Percentiles rank a stretch among this genome's conserved stretches.
Evolutionary conservation across 2,329 filamentous ascomycete genomes (phyloP).

Genomic region (Ramularia endophylla): DNA sequence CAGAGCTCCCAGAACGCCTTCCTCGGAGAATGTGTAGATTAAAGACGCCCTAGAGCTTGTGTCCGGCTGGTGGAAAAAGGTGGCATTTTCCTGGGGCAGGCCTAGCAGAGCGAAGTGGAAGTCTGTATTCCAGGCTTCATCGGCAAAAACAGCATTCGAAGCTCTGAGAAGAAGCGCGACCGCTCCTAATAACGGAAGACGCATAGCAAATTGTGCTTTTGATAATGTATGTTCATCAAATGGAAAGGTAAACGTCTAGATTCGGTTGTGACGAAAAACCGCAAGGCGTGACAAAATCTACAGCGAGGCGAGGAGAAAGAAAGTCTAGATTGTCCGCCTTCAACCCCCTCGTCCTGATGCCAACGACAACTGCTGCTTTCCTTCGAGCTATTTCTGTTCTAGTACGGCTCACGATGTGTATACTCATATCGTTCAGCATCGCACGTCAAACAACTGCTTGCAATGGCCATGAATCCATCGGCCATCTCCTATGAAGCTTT

Average conservation of each 20-base stretch:
- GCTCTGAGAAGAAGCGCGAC: slow-evolving; percentile 43
- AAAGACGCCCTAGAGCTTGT: slow-evolving; percentile 78
- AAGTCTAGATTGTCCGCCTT: no score
- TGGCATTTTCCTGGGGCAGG: slow-evolving; percentile 71
- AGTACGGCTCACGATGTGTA: no score
- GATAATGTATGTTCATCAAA: background rate
- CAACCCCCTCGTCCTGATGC: no score
- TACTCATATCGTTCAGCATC: no score
- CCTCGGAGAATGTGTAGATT: slow-evolving; percentile 83
- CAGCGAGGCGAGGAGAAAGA: no score
- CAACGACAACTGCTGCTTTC: no score
- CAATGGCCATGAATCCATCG: no score
- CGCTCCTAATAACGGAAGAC: slow-evolving; percentile 20
- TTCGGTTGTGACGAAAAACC: no score
- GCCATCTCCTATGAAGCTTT: no score
- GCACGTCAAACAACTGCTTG: no score
- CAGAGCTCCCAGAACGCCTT: slow-evolving; percentile 76
- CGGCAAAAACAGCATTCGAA: slow-evolving; percentile 68
- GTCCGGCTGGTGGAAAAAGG: slow-evolving; percentile 89
- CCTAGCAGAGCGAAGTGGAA: slow-evolving; percentile 90
- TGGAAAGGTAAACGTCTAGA: background rate
- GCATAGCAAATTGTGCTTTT: slow-evolving; percentile 14
- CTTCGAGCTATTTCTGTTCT: no score
- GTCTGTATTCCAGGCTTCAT: slow-evolving; percentile 88
- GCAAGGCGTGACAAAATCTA: no score